Base-by-base conservation (phyloP, 768 basidiomycete species). In the Mycena chlorophos region DNA sequence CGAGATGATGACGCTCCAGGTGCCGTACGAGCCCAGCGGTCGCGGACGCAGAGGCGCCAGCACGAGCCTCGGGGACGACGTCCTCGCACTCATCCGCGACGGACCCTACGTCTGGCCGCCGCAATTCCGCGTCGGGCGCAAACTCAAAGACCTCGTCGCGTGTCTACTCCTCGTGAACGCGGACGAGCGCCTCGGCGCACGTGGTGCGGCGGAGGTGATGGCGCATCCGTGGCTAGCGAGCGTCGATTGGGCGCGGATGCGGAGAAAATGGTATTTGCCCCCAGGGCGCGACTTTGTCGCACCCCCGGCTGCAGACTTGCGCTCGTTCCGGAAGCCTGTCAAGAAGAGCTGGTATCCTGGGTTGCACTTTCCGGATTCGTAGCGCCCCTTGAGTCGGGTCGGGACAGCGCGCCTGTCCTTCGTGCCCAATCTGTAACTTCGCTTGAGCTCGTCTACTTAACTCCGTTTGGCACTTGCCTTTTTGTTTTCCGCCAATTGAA, bases 161-260 rank as follows among this genome's bases (percentile, higher is more conserved):
- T 65, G 66, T 4, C 74, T 85, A 17, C 68, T 84, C 47, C 67
- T 65, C 0, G 57, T 69, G 2, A 65, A 78, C 31, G 64, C 76
- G 0, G 49, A 63, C 13, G 28, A 72, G 38, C 75, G 84, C 25
- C 63, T 82, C 6, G 82, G 79, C 20, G 63, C 65, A 3, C 59
- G 64, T 0, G 71, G 67, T 28, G 64, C 67, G 22, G 50, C 62
- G 2, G 70, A 76, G 22, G 71, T 83, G 6, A 65, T 65, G 38
- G 52, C 60, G 4, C 80, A 84, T 52, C 67, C 72, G 1, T 86
- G 79, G 79, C 61, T 85, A 39, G 56, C 59, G 4, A 65, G 68
- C 20, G 67, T 85, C 13, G 71, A 79, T 52, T 84, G 82, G 83
- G 64, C 64, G 19, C 75, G 73, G 62, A 74, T 84, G 68, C 59